A percentile compares a stretch with the other conserved stretches of the same genome.
These are phyloP conservation scores for Lanmaoa pseudosensibilis DNA, from an alignment of 768 basidiomycete species.

Conservation along the genomic window DNA sequence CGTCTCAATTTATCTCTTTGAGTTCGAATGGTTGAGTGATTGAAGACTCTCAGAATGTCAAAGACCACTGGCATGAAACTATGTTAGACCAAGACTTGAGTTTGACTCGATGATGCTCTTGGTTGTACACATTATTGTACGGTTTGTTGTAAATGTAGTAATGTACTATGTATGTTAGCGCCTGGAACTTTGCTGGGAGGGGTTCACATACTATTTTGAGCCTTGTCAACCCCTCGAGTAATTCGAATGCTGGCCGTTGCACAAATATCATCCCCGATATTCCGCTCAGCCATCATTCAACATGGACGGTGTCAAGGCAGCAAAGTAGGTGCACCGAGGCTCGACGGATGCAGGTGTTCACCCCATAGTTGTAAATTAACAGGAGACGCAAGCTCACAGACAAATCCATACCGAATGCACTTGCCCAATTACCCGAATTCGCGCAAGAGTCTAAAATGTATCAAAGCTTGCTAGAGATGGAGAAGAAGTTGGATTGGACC, in stretches of 20 bases:
- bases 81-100: neutral
- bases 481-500: conserved; percentile 92
- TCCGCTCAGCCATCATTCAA: neutral
- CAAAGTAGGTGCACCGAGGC: conserved; percentile 29
- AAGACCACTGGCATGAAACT: neutral
- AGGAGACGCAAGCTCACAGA: conserved; percentile 81
- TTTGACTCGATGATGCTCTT: neutral
- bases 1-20: neutral
- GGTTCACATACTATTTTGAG: conserved; percentile 10
- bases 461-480: conserved; percentile 81
- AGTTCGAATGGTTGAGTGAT: neutral
- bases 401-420: conserved; percentile 73
- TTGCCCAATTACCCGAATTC: conserved; percentile 73
- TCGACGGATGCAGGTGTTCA: neutral
- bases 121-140: neutral
- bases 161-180: no score
- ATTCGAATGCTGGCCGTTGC: neutral
- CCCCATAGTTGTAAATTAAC: neutral
- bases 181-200: neutral
- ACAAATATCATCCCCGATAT: neutral
- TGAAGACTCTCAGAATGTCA: neutral
- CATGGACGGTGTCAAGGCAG: conserved; percentile 35
- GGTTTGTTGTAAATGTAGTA: neutral
- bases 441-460: conserved; percentile 85
- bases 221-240: neutral